Evolutionary conservation across 1,284 basidiomycete species (phyloP), one percentile per base, ranked within the genome.

Genomic region (Ceratobasidium sp.): DNA sequence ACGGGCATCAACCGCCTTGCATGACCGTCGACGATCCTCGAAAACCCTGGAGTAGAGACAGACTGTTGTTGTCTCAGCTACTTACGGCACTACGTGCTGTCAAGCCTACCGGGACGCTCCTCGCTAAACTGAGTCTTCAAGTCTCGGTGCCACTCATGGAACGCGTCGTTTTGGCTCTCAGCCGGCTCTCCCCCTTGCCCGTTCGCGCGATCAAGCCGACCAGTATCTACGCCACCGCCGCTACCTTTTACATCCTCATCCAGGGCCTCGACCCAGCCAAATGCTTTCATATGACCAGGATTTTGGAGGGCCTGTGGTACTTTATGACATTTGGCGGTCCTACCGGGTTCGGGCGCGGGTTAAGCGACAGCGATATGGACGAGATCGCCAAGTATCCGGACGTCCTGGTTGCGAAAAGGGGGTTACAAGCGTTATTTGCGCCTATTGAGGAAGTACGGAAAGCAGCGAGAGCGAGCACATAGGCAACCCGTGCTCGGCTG

Each of bases 101-200:
- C 12, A 71, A 74, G 6, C 48, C 59, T 3, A 78, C 79, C 1
- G 80, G 79, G 14, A 81, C 80, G 3, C 69, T 82, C 72, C 74
- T 82, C 49, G 75, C 80, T 42, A 80, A 80, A 73, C 76, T 81
- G 12, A 77, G 78, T 11, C 79, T 79, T 60, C 77, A 79, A 46
- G 80, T 81, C 46, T 73, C 77, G 54, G 56, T 70, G 25, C 73
- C 75, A 40, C 75, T 78, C 14, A 78, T 80, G 40, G 78, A 79
- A 8, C 78, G 79, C 49, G 73, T 81, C 36, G 72, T 83, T 11
- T 71, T 81, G 12, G 58, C 74, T 36, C 77, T 79, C 2, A 79
- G 78, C 75, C 59, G 64, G 18, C 54, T 73, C 36, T 70, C 64
- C 23, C 2, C 11, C 11, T 21, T 46, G 23, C 66, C 72, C 1